Evolutionary conservation across 441 rosid species (phyloP).

Genomic region (Pelargonium fulgidum): DNA sequence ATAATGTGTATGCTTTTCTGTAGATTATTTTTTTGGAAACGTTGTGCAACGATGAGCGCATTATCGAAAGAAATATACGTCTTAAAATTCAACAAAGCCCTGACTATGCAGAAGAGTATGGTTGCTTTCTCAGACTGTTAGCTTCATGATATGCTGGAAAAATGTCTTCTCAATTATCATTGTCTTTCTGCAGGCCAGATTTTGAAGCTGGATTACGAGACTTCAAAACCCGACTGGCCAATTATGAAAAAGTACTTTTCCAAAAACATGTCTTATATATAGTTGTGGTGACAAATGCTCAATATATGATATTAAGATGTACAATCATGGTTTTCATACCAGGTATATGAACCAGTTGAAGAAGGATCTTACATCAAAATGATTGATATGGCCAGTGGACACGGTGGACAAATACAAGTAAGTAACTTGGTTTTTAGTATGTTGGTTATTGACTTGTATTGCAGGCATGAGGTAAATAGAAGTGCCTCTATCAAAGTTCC

Average conservation of each 20-base stretch:
- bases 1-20: conserved; percentile 20
- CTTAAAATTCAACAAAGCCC: conserved; percentile 99
- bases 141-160: conserved; percentile 17
- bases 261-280: conserved; percentile 22
- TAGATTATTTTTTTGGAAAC: conserved; percentile 98
- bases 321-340: conserved; percentile 22
- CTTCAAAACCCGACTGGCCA: conserved; percentile 75
- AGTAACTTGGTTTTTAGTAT: conserved; percentile 9
- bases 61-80: conserved; percentile 96
- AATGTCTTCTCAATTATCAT: conserved; percentile 24
- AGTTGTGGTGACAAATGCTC: conserved; percentile 18
- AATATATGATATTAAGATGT: conserved; percentile 16
- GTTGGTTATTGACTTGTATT: not conserved
- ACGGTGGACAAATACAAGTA: conserved; percentile 97
- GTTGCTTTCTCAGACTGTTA: conserved; percentile 24
- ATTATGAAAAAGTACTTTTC: conserved; percentile 68
- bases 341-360: conserved; percentile 98
- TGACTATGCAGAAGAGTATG: conserved; percentile 97
- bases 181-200: conserved; percentile 66
- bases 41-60: conserved; percentile 82
- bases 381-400: conserved; percentile 99
- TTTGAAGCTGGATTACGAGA: conserved; percentile 82
- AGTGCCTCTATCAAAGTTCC: not conserved
- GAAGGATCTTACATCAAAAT: conserved; percentile 99
- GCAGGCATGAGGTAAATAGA: conserved; percentile 6